Evolutionary conservation across 257 asterid species (phyloP), one percentile per base, ranked within the genome.

Genomic region (Solanum pennellii): DNA sequence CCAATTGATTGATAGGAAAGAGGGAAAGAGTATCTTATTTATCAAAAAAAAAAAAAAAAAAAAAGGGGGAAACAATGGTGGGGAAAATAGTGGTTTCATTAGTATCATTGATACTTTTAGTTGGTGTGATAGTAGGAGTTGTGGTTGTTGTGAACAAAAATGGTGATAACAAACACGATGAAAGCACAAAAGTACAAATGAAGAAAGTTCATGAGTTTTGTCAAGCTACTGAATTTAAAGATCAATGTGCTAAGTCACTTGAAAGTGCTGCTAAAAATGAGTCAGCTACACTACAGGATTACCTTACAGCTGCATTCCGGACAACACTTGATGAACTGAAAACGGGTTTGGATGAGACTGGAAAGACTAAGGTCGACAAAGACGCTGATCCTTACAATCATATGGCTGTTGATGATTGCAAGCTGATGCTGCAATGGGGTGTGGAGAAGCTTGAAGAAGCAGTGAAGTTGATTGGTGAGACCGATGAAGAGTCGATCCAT

Each of bases 351-450:
- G 90, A 89, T 1, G 89, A 86, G 18, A 79, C 94, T 3, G 35
- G n/a, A 2, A 90, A 90, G 45, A 86, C 89, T 0, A 10, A 15
- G 0, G 92, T 94, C 0, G 88, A 92, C 88, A 86, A 91, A 23
- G 87, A 85, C 0, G 31, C 47, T 5, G 97, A 93, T 59, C 89
- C 91, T 6, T 88, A 42, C 73, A 66, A 91, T 83, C 89, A 92
- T 56, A 41, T 83, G 75, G 96, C 93, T 0, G 87, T 95, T 0
- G 94, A 94, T 82, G 98, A 94, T 88, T 96, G 99, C 89, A 93
- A 94, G 76, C 88, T 90, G 7, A 13, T 94, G 59, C 87, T 96
- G 3, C 92, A 93, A 5, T 87, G 87, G 29, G 95, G 98, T 1
- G 42, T 89, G 0, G 94, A 91, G 2, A 86, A 89, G 29, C 92